Base-by-base conservation (phyloP, 306 rosid species). In the Gillenia trifoliata region DNA sequence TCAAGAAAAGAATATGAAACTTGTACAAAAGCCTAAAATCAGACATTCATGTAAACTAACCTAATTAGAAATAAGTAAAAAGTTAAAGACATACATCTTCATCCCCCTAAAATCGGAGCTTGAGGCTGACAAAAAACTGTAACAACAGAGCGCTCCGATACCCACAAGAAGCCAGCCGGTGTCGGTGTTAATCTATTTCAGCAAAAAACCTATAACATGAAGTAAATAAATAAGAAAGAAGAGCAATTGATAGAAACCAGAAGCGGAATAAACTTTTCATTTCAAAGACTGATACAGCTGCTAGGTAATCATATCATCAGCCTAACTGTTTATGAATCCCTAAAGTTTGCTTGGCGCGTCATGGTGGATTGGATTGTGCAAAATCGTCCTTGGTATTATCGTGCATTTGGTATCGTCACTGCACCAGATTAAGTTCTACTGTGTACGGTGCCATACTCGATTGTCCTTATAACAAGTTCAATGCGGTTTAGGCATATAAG, bases 71-170 rank as follows among this genome's bases (percentile, higher is more conserved):
- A 26, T 22, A 33, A 52, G 28, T 60, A 16, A 57, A 63, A 57
- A 64, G 49, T 29, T n/a, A 28, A 52, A 66, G 41, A 66, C 84
- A 34, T 85, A 89, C 94, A 85, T 87, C 78, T 87, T 87, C 94
- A 87, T 89, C 49, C 26, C 56, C 36, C 52, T 19, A 63, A 41
- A 64, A 57, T 45, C 40, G n/a, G 60, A 66, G 54, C 50, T 67
- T 54, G 61, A 29, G 38, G 54, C 17, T 43, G 62, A 71, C 16
- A 13, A 34, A 55, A 40, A 22, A 34, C 19, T 33, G 45, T 34
- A 34, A 23, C 8, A 55, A 34, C 36, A 17, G n/a, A n/a, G 11
- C 26, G 68, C 49, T 74, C 17, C 0, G 34, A 75, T 50, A 25
- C 25, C 56, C 72, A 71, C 33, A 63, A 59, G 8, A 16, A 59